These are phyloP conservation scores for Meripilus lineatus DNA, from an alignment of 1,284 basidiomycete species.

Conservation along the genomic window DNA sequence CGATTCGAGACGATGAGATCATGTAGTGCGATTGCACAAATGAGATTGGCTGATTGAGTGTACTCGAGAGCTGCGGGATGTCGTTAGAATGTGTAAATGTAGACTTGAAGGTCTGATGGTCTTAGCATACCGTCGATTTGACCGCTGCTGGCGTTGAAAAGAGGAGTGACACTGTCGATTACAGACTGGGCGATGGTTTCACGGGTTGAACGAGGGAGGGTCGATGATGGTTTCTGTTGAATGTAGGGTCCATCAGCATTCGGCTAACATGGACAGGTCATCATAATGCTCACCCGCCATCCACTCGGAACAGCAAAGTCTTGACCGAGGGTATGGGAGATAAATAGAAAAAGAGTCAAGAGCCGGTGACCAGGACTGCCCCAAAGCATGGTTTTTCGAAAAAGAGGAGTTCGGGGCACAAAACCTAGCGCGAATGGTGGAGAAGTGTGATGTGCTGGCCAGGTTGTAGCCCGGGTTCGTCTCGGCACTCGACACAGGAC, in stretches of 20 bases:
- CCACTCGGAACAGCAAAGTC: background rate
- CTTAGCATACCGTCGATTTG: slow-evolving; percentile 6
- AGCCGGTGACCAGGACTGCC: too few relatives aligned
- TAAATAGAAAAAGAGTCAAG: too few relatives aligned
- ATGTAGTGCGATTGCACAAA: slow-evolving; percentile 5
- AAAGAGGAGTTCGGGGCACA: too few relatives aligned
- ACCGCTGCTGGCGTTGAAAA: slow-evolving; percentile 3
- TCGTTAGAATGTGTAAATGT: background rate
- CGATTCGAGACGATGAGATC: background rate
- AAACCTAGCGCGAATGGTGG: too few relatives aligned
- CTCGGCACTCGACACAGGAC: too few relatives aligned
- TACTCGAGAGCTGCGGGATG: slow-evolving; percentile 3
- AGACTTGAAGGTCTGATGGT: background rate
- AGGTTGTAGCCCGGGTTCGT: too few relatives aligned
- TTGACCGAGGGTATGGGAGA: too few relatives aligned
- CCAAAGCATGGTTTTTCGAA: too few relatives aligned
- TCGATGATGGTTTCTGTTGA: slow-evolving; percentile 6
- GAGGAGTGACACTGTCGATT: slow-evolving; percentile 1
- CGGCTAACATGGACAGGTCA: background rate
- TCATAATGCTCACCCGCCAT: slow-evolving; percentile 3
- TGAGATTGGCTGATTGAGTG: slow-evolving; percentile 4
- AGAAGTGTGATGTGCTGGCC: too few relatives aligned
- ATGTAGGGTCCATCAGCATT: background rate
- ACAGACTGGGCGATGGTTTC: background rate
- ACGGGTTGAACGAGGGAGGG: background rate